Evolutionary conservation across 139 green algal species (phyloP).

Genomic region (Penium margaritaceum): DNA sequence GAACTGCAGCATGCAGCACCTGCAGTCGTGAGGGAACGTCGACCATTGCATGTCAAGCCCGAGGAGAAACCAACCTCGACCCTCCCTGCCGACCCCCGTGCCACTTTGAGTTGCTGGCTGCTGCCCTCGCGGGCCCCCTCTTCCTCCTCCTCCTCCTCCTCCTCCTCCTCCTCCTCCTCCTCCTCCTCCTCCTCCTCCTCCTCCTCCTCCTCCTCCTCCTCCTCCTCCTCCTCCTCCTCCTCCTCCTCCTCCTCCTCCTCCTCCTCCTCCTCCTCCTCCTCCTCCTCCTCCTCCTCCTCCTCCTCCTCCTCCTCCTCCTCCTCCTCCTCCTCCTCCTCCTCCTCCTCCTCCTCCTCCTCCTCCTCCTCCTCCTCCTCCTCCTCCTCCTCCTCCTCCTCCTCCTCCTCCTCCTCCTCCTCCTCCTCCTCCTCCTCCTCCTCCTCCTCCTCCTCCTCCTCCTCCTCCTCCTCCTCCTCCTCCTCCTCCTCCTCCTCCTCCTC

Average conservation of each 20-base stretch:
- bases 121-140: no score
- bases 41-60: no score
- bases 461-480: conserved; percentile 1
- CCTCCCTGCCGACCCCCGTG: no score
- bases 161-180: conserved; percentile 15
- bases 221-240: conserved; percentile 6
- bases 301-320: conserved; percentile 10
- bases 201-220: neutral
- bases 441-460: conserved; percentile 2
- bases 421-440: conserved; percentile 2
- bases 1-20: no score
- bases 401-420: conserved; percentile 1
- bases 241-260: conserved; percentile 13
- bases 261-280: conserved; percentile 4
- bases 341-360: conserved; percentile 1
- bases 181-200: conserved; percentile 5
- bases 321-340: conserved; percentile 18
- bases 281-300: conserved; percentile 11
- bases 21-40: no score
- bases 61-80: no score
- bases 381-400: conserved; percentile 2
- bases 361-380: conserved; percentile 2
- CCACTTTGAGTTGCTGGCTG: neutral
- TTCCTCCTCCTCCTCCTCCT: conserved; percentile 20
- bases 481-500: conserved; percentile 2